Evolutionary conservation across 2,329 filamentous ascomycete genomes (phyloP).

Genomic region (Epichloe coenophiala): DNA sequence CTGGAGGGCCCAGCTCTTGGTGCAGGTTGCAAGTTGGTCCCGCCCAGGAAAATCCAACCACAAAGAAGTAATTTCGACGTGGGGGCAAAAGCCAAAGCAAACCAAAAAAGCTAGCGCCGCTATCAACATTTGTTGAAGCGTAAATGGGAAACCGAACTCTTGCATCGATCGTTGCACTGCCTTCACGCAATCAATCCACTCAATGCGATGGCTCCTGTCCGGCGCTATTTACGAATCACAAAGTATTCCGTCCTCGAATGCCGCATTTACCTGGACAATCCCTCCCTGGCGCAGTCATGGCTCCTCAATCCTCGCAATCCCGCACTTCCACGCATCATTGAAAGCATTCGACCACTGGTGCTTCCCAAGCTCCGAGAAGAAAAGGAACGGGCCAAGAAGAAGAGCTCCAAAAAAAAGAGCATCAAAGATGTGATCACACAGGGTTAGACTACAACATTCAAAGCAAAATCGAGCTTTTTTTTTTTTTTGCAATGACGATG

Average conservation of each 20-base stretch:
- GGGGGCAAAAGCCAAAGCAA: neutral
- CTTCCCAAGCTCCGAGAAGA: conserved; percentile 87
- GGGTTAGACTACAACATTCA: conserved; percentile 35
- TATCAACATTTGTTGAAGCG: neutral
- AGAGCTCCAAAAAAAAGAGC: conserved; percentile 58
- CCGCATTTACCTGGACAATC: conserved; percentile 89
- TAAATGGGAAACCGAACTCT: neutral
- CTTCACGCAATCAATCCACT: neutral
- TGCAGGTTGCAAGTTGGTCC: no score
- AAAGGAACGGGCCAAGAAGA: conserved; percentile 46
- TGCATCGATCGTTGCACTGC: neutral
- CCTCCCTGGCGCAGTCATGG: conserved; percentile 69
- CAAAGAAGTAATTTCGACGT: neutral
- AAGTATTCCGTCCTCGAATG: conserved; percentile 93
- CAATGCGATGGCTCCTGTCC: conserved; percentile 63
- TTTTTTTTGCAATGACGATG: neutral
- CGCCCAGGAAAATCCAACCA: neutral
- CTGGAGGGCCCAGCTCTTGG: no score
- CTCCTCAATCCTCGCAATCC: conserved; percentile 65
- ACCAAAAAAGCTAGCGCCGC: neutral
- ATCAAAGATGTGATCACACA: conserved; percentile 80
- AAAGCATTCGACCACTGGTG: conserved; percentile 72
- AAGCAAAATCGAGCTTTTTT: neutral
- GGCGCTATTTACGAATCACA: conserved; percentile 81
- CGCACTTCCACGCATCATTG: conserved; percentile 69